Evolutionary conservation across 371 early-diverging fungal genomes (phyloP).

Genomic region (Mucor piriformis): DNA sequence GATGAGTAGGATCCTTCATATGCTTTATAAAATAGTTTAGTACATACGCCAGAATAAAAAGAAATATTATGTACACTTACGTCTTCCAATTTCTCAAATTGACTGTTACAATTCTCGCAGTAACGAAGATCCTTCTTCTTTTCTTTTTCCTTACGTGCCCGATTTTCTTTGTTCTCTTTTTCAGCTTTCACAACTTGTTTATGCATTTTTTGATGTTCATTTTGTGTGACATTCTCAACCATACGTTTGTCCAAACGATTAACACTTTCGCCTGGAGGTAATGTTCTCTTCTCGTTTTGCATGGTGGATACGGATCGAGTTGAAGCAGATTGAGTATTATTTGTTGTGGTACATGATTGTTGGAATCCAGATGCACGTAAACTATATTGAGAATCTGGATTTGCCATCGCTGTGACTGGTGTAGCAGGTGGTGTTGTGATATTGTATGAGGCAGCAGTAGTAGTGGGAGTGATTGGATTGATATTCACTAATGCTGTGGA

Average conservation of each 20-base stretch:
- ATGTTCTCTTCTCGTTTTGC: slow-evolving; percentile 7
- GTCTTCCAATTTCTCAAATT: slow-evolving; percentile 30
- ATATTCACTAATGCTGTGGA: not conserved
- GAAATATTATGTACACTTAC: slow-evolving; percentile 23
- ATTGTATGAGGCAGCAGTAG: not conserved
- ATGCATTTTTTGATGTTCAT: slow-evolving; percentile 6
- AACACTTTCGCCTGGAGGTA: slow-evolving; percentile 33
- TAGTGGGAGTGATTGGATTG: not conserved
- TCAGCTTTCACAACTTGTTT: slow-evolving; percentile 10
- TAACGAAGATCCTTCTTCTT: slow-evolving; percentile 22
- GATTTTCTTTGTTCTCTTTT: slow-evolving; percentile 10
- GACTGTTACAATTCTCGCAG: slow-evolving; percentile 46
- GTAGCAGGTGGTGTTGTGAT: not conserved
- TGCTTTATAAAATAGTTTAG: slow-evolving; percentile 29
- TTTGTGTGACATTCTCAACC: slow-evolving; percentile 27
- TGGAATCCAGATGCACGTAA: slow-evolving; percentile 29
- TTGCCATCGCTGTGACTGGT: not conserved
- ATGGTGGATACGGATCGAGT: slow-evolving; percentile 17
- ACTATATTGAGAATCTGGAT: slow-evolving; percentile 12
- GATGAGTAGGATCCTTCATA: slow-evolving; percentile 33
- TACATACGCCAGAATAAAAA: not conserved
- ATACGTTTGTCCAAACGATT: slow-evolving; percentile 36
- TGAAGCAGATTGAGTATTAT: slow-evolving; percentile 12
- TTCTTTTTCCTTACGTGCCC: slow-evolving; percentile 9
- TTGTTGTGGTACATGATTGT: slow-evolving; percentile 7